phyloP scores from a whole-genome alignment of 768 basidiomycete genomes.

The Xerocomellus chrysenteron region DNA sequence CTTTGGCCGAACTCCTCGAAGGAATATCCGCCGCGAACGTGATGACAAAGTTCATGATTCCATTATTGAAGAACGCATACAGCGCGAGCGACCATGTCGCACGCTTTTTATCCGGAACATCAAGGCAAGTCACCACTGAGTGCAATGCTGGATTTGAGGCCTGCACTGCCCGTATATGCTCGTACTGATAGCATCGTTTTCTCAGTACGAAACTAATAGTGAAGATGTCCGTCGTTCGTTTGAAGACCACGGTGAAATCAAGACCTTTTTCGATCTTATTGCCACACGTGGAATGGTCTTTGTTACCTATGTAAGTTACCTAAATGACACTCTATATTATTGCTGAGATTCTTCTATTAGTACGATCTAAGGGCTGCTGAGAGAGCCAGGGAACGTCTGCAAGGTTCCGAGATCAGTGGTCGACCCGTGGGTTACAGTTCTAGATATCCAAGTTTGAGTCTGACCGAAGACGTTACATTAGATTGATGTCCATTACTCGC shows the following conservation, averaged over 20 bases:
- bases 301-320: constrained; percentile 87
- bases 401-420: constrained; percentile 84
- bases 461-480: constrained; percentile 31
- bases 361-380: constrained; percentile 93
- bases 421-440: constrained; percentile 68
- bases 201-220: constrained; percentile 86
- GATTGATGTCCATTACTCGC: constrained; percentile 99
- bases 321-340: constrained; percentile 6
- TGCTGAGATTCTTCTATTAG: constrained; percentile 43
- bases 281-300: constrained; percentile 98
- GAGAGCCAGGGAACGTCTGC: constrained; percentile 84
- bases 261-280: constrained; percentile 95
- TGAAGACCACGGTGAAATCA: constrained; percentile 93
- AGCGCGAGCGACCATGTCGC: constrained; percentile 91
- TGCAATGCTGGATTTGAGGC: constrained; percentile 13
- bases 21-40: constrained; percentile 66
- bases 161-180: constrained; percentile 3
- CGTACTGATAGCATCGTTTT: constrained; percentile 12
- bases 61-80: constrained; percentile 91
- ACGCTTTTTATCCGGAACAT: constrained; percentile 98
- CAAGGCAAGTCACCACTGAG: constrained; percentile 67
- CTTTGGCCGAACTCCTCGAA: constrained; percentile 43
- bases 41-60: constrained; percentile 90
- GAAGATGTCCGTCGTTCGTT: constrained; percentile 82
- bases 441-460: neutral